Percentiles rank a stretch among this genome's conserved stretches.
These are phyloP conservation scores for Mycena rebaudengoi DNA, from an alignment of 768 basidiomycete species.

Conservation along the genomic window DNA sequence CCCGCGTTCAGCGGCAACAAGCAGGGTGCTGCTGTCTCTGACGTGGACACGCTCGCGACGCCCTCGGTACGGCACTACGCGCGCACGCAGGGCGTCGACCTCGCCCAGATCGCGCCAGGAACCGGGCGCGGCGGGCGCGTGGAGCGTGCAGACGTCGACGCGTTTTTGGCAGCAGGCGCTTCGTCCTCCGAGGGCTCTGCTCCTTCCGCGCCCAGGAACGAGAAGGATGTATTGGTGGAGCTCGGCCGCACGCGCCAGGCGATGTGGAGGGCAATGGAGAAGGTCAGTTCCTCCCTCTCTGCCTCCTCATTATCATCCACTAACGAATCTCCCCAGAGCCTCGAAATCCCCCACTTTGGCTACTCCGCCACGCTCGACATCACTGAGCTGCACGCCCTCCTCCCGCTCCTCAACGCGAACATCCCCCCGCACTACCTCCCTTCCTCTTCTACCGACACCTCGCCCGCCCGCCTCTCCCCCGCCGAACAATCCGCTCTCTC, in stretches of 20 bases:
- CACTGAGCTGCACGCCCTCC: slow-evolving; percentile 68
- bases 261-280: slow-evolving; percentile 93
- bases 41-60: slow-evolving; percentile 60
- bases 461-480: slow-evolving; percentile 46
- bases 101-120: slow-evolving; percentile 65
- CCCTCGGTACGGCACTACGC: slow-evolving; percentile 86
- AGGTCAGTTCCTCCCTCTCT: slow-evolving; percentile 52
- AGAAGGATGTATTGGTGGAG: slow-evolving; percentile 68
- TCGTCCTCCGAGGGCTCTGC: not conserved
- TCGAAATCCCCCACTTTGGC: slow-evolving; percentile 89
- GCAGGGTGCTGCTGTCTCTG: no score
- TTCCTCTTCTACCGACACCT: slow-evolving; percentile 24
- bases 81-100: slow-evolving; percentile 67
- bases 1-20: slow-evolving; percentile 23
- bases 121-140: slow-evolving; percentile 80
- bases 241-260: slow-evolving; percentile 79
- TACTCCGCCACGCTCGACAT: slow-evolving; percentile 82
- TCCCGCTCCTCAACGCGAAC: slow-evolving; percentile 71
- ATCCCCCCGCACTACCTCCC: slow-evolving; percentile 68
- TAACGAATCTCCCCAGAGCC: slow-evolving; percentile 57
- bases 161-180: slow-evolving; percentile 54
- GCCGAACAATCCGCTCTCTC: slow-evolving; percentile 44
- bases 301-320: not conserved
- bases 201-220: slow-evolving; percentile 21
- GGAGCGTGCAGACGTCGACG: slow-evolving; percentile 78